Base-by-base conservation (phyloP, 1,139 yeast genomes). In the Geotrichum cucujoidarum region DNA sequence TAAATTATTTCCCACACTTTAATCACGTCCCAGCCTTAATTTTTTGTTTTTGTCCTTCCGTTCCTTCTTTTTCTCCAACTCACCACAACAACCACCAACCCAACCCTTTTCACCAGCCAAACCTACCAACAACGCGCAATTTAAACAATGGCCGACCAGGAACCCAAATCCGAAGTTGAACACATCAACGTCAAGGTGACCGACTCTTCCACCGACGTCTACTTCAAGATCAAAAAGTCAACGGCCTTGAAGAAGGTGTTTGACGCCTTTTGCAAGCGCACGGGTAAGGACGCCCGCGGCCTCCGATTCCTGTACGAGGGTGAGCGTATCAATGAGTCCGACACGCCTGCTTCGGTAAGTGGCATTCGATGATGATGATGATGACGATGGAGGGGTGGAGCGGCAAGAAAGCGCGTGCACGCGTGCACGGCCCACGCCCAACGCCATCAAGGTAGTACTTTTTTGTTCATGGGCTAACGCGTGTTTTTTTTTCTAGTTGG, bases 191-290 rank as follows among this genome's bases (percentile, higher is more conserved):
- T 92, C 70, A 89, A 88, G 70, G 98, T 92, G 45, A 83, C 95
- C 43, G 97, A 92, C 67, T 95, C 95, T 43, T 76, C 82, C 47
- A 85, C 95, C 32, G 98, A 94, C 68, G 92, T 94, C 56, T 90
- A 84, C 69, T 94, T 94, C 81, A 90, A 92, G 70, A 90, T 94
- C 69, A 90, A 90, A 72, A 79, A 88, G 68, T 77, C 90, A 48
- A 94, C 98, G 4, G 95, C 94, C 40, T 76, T 94, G 75, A 86
- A 81, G 69, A 86, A 95, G 72, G 80, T 94, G 60, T 92, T 94
- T 90, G 97, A 92, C 63, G 96, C 97, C 5, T 94, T 90, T 67
- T 94, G 97, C 67, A 90, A 90, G 72, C 85, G 98, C 73, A 96
- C 92, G 65, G 97, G 98, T 45, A 92, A 90, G 66, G 81, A 84